Base-by-base conservation (phyloP, 225 moss, liverwort and hornwort species). In the Marchantia paleacea region DNA sequence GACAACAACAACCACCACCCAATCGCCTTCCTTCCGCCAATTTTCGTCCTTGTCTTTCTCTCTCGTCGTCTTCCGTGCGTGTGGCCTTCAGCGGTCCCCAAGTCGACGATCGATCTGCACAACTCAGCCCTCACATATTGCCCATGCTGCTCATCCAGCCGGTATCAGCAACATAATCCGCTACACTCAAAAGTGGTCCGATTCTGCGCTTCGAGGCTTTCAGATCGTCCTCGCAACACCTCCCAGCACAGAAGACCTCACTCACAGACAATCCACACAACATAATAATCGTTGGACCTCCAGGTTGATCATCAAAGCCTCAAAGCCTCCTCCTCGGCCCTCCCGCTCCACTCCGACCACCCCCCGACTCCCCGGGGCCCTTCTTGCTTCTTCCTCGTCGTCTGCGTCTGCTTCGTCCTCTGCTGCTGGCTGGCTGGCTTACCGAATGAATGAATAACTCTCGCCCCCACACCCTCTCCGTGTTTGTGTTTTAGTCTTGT, bases 131-230 rank as follows among this genome's bases (percentile, higher is more conserved):
- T 66, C 64, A 78, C 78, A 65, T 66, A 64, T 51, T 78, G 67
- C 75, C 55, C 55, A 75, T 55, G 30, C 55, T 30, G 30, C 51
- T 52, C 50, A 8, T 67, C 78, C 78, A 78, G 67, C 78, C 78
- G 52, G 78, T 78, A 53, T 78, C 78, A 65, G 78, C 78, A 52
- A 78, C 78, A 67, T 78, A 78, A 67, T 78, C 65, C 9, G 78
- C 78, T 50, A 78, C 66, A 66, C 78, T 78, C 65, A 78, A 52
- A 64, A 78, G 52, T 26, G 78, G 78, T 26, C 78, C 78, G 51
- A 66, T 64, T 51, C 65, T 66, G 25, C 78, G 67, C 26, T 24
- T 64, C 19, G 78, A 67, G 20, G 64, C 47, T 52, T 67, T 52
- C 65, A 78, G 67, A 76, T 76, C 75, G 30, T 60, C 39, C 47